Evolutionary conservation across 768 basidiomycete genomes (phyloP), one percentile per base, ranked within the genome.

Genomic region (Leccinum ochraceum): DNA sequence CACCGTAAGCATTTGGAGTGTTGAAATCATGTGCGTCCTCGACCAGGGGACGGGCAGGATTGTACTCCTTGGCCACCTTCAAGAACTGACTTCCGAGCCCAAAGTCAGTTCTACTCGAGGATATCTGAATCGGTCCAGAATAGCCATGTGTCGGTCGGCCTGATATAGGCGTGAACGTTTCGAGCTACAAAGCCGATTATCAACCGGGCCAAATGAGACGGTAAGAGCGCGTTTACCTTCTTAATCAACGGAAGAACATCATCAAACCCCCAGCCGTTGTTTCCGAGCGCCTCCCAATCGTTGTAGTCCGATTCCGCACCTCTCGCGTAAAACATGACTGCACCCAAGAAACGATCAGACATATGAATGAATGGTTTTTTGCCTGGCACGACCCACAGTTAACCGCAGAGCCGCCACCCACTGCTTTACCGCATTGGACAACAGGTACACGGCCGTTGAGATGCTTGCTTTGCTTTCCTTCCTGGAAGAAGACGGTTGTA

Each of bases 321-420:
- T 14, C 87, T 80, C 2, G 78, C 82, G 63, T 87, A 88, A 76
- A 83, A 77, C 67, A 78, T 77, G 65, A 73, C 78, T 69, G 14
- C 5, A 60, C 36, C 22, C 16, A 20, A 39, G n/a, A n/a, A 22
- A 56, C 11, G 24, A 26, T 11, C 22, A 49, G 4, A n/a, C 14
- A 49, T 8, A 49, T 24, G 11, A 10, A 16, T 24, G 14, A 24
- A 24, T 24, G 22, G 22, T 24, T 24, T 2, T 14, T 14, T 49
- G 48, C 24, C 3, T 26, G 24, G 24, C 7, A 49, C 7, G 6
- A 49, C 79, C 56, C 58, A 85, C 86, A 84, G 64, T 88, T 89
- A 17, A 88, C 79, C 57, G 77, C 74, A 1, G 85, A 86, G 1
- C 86, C 87, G 10, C 88, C 88, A 10, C 88, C 87, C 4, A 89